Evolutionary conservation across 208 protist genomes (phyloP).

Genomic region (Trichomonas gallinae): DNA sequence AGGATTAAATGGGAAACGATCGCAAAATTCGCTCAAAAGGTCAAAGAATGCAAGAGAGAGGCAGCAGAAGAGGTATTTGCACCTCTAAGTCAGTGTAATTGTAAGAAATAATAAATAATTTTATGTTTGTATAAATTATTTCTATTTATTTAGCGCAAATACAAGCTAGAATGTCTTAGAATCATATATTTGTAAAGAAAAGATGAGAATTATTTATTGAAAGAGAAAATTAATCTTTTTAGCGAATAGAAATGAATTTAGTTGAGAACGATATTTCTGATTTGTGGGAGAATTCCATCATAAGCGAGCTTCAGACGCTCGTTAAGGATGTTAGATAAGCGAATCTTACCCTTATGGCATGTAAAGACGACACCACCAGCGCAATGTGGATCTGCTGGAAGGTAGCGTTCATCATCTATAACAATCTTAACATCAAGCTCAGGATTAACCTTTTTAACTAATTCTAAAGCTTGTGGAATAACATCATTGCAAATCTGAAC

Average conservation of each 20-base stretch:
- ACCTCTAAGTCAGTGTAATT: neutral
- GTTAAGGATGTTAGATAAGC: neutral
- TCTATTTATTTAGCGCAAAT: neutral
- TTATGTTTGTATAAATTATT: neutral
- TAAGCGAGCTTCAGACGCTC: neutral
- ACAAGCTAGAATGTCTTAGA: neutral
- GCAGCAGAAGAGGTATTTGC: neutral
- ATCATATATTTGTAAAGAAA: neutral
- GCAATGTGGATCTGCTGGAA: neutral
- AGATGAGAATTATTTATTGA: neutral
- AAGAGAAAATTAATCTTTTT: no score
- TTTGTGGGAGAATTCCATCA: neutral
- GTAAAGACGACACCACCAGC: neutral
- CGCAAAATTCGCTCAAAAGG: neutral
- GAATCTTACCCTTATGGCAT: neutral
- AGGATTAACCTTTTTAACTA: neutral
- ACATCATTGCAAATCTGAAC: neutral
- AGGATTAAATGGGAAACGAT: neutral
- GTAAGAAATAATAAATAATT: neutral
- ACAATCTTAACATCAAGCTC: neutral
- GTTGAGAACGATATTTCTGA: neutral
- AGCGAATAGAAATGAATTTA: neutral
- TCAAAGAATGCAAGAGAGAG: neutral
- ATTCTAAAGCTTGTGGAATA: neutral
- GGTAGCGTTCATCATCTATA: neutral